Evolutionary conservation across 345 rosid genomes (phyloP), one percentile per base, ranked within the genome.

Genomic region (Hibiscus trionum): DNA sequence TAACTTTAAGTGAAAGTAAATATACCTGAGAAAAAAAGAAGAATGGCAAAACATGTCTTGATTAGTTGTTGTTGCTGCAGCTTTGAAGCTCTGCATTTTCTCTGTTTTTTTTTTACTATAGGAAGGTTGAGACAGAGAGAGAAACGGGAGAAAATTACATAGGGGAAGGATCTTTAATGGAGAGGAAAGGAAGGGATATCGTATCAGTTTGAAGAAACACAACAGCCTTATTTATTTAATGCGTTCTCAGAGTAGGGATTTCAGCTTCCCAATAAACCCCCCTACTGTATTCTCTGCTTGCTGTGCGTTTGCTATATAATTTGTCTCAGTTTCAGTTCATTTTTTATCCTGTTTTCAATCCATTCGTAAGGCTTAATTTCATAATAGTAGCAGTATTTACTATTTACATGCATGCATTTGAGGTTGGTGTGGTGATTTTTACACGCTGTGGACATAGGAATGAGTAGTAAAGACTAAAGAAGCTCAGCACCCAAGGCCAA

Each of bases 1-100:
- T n/a, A n/a, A 14, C 50, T 37, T 52, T 44, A 49, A 9, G 39
- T 11, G 19, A 31, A 58, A 29, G 35, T 21, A 52, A 11, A 5
- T 37, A 42, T 82, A 89, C 98, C 98, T 82, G 82, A 84, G 86
- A 78, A 85, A 87, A 84, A 82, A 85, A 44, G 97, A 75, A 70
- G 98, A 73, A 46, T 87, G 86, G 78, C 85, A 78, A 82, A 82
- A 91, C 67, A 82, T 76, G 63, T 89, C 93, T 76, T 88, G 78
- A 75, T 76, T 79, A 70, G 81, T 27, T 72, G 85, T 75, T 72
- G 61, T 0, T 56, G 78, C 76, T 17, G 88, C 67, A 61, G 76
- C 78, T 86, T 65, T 86, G 90, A 91, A 91, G 91, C 90, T 81
- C 79, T 93, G 98, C 96, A 93, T 89, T 55, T 31, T 75, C 16